Percentiles rank a stretch among this genome's conserved stretches.
phyloP scores from a whole-genome alignment of 2,329 filamentous ascomycete species.

The Hypomyces rosellus region DNA sequence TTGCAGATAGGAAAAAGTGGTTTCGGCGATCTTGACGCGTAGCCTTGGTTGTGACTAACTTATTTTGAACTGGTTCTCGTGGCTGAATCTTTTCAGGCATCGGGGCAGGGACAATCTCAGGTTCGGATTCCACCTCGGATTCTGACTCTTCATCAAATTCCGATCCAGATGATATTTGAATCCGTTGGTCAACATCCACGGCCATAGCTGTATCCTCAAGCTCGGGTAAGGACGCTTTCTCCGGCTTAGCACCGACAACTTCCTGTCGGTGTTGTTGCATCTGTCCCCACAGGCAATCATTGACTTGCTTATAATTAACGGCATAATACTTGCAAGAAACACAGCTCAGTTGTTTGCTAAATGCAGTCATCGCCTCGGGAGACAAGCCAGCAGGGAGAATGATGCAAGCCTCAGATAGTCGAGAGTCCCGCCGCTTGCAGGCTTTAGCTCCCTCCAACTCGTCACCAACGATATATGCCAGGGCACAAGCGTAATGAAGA shows the following conservation, averaged over 20 bases:
- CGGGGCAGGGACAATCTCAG: neutral
- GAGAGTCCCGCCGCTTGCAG: constrained; percentile 9
- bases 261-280: neutral
- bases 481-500: constrained; percentile 21
- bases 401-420: constrained; percentile 24
- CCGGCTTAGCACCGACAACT: neutral
- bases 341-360: constrained; percentile 20
- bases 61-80: neutral
- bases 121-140: neutral
- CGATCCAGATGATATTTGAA: neutral
- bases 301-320: constrained; percentile 18
- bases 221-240: neutral
- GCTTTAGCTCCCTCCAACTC: constrained; percentile 16
- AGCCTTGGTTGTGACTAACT: neutral
- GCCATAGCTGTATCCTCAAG: neutral
- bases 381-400: constrained; percentile 18
- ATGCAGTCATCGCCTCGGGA: constrained; percentile 12
- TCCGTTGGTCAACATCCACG: neutral
- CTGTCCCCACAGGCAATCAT: constrained; percentile 21
- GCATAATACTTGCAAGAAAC: constrained; percentile 26
- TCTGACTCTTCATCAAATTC: neutral
- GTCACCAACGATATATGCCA: constrained; percentile 27
- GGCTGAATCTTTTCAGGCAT: neutral
- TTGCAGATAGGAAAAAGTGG: too few relatives aligned
- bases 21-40: too few relatives aligned